Percentiles rank a stretch among this genome's conserved stretches.
Evolutionary conservation across 768 basidiomycete species (phyloP).

Genomic region (Macrolepiota fuliginosa): DNA sequence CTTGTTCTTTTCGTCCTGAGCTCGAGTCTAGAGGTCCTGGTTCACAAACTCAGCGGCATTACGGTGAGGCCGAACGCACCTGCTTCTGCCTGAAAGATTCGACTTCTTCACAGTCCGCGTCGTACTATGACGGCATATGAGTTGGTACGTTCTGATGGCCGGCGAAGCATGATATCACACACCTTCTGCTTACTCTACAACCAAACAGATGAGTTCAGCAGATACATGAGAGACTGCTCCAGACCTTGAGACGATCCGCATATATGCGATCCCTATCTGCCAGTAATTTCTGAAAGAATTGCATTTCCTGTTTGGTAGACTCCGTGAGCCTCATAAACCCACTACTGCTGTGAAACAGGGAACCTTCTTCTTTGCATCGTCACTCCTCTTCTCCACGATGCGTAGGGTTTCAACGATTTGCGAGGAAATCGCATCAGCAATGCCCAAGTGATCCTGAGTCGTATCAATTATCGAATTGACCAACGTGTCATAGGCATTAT

Average conservation of each 20-base stretch:
- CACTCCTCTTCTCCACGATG: slow-evolving; percentile 57
- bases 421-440: slow-evolving; percentile 58
- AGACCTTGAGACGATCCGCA: slow-evolving; percentile 67
- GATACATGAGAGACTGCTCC: background rate
- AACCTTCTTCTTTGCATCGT: slow-evolving; percentile 70
- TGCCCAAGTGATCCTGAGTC: slow-evolving; percentile 66
- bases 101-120: slow-evolving; percentile 73
- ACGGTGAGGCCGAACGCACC: slow-evolving; percentile 33
- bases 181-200: slow-evolving; percentile 66
- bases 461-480: slow-evolving; percentile 56
- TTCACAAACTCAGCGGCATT: background rate
- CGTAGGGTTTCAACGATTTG: slow-evolving; percentile 67
- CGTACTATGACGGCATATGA: slow-evolving; percentile 53
- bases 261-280: slow-evolving; percentile 69
- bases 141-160: slow-evolving; percentile 12
- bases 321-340: slow-evolving; percentile 2
- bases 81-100: slow-evolving; percentile 79
- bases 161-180: slow-evolving; percentile 4
- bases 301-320: slow-evolving; percentile 49
- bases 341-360: background rate
- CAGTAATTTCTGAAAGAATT: slow-evolving; percentile 69
- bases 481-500: slow-evolving; percentile 66
- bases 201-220: background rate
- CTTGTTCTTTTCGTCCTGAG: slow-evolving; percentile 72
- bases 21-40: slow-evolving; percentile 47